These are phyloP conservation scores for Boletus speciosus DNA, from an alignment of 768 basidiomycete species.

Conservation along the genomic window DNA sequence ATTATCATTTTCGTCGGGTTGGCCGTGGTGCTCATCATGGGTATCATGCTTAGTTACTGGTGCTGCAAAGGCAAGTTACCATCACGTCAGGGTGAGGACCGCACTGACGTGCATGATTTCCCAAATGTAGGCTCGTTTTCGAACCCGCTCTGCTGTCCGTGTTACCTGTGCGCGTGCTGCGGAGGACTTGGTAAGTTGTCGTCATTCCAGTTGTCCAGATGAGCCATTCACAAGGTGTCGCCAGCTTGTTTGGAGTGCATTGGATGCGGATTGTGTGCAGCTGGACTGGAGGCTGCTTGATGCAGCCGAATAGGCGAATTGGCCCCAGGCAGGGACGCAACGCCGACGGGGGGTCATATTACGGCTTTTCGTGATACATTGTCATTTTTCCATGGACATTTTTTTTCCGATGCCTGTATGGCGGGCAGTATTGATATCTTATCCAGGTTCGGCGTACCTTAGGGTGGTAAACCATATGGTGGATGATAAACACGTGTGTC, in stretches of 20 bases:
- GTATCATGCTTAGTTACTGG: slow-evolving; percentile 59
- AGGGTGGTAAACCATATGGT: background rate
- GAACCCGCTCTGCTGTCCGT: slow-evolving; percentile 66
- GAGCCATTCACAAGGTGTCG: slow-evolving; percentile 1
- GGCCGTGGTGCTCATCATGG: slow-evolving; percentile 50
- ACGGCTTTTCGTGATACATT: background rate
- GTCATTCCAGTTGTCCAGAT: background rate
- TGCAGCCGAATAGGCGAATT: background rate
- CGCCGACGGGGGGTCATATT: background rate
- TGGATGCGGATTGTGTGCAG: slow-evolving; percentile 64
- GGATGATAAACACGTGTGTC: background rate
- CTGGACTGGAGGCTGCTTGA: slow-evolving; percentile 34
- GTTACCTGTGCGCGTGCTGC: slow-evolving; percentile 70
- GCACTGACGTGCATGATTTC: background rate
- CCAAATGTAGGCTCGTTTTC: slow-evolving; percentile 44
- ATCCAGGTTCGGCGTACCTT: background rate
- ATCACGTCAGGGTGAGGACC: background rate
- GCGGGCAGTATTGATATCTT: background rate
- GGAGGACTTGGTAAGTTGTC: slow-evolving; percentile 56
- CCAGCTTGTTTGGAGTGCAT: slow-evolving; percentile 66
- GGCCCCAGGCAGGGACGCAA: background rate
- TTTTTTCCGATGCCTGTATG: background rate
- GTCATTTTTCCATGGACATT: background rate
- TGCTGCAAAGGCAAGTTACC: slow-evolving; percentile 51
- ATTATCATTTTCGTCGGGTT: slow-evolving; percentile 66